Evolutionary conservation across 305 asterid species (phyloP).

Genomic region (Fraxinus baroniana): DNA sequence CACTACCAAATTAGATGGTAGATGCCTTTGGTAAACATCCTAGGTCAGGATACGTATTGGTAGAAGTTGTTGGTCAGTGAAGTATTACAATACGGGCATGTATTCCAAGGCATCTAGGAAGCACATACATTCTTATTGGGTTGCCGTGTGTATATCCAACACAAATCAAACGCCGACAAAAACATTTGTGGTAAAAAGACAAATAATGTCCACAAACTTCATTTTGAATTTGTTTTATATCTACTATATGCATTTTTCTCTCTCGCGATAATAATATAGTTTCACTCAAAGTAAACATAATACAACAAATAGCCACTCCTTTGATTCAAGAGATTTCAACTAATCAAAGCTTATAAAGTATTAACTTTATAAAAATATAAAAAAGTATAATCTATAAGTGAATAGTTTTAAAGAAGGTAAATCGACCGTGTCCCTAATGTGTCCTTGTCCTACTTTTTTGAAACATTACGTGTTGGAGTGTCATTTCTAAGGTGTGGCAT

Average conservation of each 20-base stretch:
- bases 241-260: background rate
- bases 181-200: background rate
- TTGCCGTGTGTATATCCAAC: background rate
- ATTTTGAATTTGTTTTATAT: background rate
- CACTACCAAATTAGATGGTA: background rate
- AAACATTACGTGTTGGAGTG: background rate
- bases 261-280: background rate
- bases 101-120: background rate
- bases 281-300: background rate
- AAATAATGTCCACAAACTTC: background rate
- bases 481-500: background rate
- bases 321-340: background rate
- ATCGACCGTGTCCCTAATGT: background rate
- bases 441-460: background rate
- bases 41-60: background rate
- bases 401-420: background rate
- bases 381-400: background rate
- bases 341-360: no score
- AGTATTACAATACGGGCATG: background rate
- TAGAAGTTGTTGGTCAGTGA: background rate
- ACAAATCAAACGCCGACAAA: background rate
- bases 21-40: background rate
- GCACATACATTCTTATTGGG: background rate
- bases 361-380: background rate
- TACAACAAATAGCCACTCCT: background rate